Conservation (phyloP, 495 filamentous ascomycete species). For the Neurospora tetrasperma region DNA sequence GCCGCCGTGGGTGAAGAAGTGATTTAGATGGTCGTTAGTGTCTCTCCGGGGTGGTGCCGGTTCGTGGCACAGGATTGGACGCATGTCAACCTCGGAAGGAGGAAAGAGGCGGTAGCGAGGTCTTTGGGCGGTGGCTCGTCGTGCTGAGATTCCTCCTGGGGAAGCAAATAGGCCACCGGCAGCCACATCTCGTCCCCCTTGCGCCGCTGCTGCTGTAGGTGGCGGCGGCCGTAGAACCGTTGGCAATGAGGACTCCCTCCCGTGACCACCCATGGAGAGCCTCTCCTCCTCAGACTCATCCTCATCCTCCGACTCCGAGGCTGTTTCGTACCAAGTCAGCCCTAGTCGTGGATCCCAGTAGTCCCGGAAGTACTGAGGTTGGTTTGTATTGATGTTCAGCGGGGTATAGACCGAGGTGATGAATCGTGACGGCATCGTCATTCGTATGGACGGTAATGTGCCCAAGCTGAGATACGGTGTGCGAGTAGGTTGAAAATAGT, state of each 20-base stretch:
- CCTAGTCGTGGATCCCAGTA: neutral
- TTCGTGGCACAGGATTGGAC: neutral
- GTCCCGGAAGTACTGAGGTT: neutral
- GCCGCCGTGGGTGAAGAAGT: neutral
- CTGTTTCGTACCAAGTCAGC: slow-evolving; percentile 12
- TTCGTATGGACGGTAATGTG: slow-evolving; percentile 16
- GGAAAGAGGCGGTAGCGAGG: neutral
- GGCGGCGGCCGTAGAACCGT: neutral
- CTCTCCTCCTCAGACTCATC: neutral
- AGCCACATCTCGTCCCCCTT: neutral
- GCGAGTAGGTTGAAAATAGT: neutral
- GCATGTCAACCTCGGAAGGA: neutral
- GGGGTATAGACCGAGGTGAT: slow-evolving; percentile 1
- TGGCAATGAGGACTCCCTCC: neutral
- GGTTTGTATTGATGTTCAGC: neutral
- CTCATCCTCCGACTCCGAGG: neutral
- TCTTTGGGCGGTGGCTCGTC: neutral
- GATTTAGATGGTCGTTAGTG: neutral
- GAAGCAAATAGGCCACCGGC: neutral
- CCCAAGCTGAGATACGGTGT: slow-evolving; percentile 15
- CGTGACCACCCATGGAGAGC: neutral
- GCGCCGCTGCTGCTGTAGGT: neutral
- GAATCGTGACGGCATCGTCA: slow-evolving; percentile 19
- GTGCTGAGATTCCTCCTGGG: neutral
- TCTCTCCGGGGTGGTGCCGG: neutral